Evolutionary conservation across 371 early-diverging fungal species (phyloP).

Genomic region (Mortierella sp.): DNA sequence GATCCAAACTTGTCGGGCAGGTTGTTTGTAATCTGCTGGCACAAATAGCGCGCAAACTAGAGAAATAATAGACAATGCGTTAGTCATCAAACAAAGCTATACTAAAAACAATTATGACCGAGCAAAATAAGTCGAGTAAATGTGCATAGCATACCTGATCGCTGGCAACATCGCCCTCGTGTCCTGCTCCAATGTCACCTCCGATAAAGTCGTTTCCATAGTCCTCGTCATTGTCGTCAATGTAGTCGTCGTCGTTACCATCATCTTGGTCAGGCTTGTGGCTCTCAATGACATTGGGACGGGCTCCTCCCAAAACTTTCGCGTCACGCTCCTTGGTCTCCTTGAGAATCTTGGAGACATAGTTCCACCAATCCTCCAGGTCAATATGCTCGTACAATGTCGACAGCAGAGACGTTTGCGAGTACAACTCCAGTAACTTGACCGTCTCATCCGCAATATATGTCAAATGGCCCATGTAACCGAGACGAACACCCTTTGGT

Average conservation of each 20-base stretch:
- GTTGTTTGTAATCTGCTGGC: constrained; percentile 74
- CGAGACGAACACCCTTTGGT: constrained; percentile 92
- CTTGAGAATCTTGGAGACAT: constrained; percentile 79
- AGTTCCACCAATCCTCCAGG: constrained; percentile 89
- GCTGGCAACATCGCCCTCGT: constrained; percentile 64
- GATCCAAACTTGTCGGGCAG: constrained; percentile 74
- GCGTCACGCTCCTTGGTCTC: constrained; percentile 92
- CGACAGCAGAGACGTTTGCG: constrained; percentile 51
- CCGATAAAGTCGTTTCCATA: constrained; percentile 59
- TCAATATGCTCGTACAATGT: constrained; percentile 71
- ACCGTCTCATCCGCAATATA: constrained; percentile 95
- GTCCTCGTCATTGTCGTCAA: constrained; percentile 63
- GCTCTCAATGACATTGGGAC: constrained; percentile 68
- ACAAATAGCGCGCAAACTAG: constrained; percentile 78
- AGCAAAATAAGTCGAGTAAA: too few relatives aligned
- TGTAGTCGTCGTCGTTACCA: constrained; percentile 56
- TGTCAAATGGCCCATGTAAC: constrained; percentile 98
- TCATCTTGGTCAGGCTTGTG: constrained; percentile 52
- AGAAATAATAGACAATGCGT: constrained; percentile 4
- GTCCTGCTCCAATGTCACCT: constrained; percentile 62
- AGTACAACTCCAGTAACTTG: constrained; percentile 80
- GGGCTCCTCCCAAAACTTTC: constrained; percentile 88
- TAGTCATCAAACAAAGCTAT: too few relatives aligned
- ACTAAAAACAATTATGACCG: too few relatives aligned
- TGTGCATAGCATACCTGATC: constrained; percentile 59